Base-by-base conservation (phyloP, 164 flowering plant species). In the Umbellularia californica region DNA sequence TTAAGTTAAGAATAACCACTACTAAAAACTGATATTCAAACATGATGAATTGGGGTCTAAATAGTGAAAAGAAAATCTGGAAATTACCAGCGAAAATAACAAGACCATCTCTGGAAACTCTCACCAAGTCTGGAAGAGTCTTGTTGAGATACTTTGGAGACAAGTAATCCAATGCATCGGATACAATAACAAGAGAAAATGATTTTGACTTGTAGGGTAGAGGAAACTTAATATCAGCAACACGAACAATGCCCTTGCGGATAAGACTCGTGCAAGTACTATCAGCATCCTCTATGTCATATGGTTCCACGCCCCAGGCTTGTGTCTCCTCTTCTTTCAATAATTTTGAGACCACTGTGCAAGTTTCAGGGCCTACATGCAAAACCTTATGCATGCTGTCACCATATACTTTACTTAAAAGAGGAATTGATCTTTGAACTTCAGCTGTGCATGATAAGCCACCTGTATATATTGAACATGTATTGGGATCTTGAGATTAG, bases 221-320 rank as follows among this genome's bases (percentile, higher is more conserved):
- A 80, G 94, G 87, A 80, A 92, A 94, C 81, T 94, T 94, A 77
- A 94, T 87, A 83, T 94, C 96, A 76, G 92, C 92, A 72, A 92
- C 95, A 69, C 97, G 97, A 3, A 92, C 97, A 75, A 89, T 75
- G 82, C 98, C 97, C 81, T 85, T 92, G 68, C 81, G 89, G 77
- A 94, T 88, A 73, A 92, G 88, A 78, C 77, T 77, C 75, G 83
- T 90, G 93, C 98, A 94, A 70, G 67, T 78, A 27, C 78, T 72
- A 79, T 90, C 93, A 65, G 90, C 88, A 76, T 94, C 98, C 82
- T 94, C 97, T 2, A 90, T 77, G 66, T 92, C 98, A 84, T 92
- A 94, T 69, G 97, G 98, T 79, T 94, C 98, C 64, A 94, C 84
- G 35, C 98, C 98, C 94, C 95, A 94, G 15, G 90, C 97, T 85